Conservation (phyloP, 1,284 basidiomycete species). For the Microbotryum scabiosae region DNA sequence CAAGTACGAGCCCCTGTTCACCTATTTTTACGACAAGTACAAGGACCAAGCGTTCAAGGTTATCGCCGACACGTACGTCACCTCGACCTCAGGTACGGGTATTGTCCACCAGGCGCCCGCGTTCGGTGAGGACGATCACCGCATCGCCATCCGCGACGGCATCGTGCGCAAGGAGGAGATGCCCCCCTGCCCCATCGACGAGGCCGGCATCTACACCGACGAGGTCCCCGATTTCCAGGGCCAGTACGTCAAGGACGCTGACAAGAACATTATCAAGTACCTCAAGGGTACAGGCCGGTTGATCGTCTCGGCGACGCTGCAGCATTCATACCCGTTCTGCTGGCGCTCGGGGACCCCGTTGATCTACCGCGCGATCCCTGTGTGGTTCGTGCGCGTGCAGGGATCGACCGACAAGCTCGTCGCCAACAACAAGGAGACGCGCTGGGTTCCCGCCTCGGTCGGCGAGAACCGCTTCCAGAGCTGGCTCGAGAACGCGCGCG, state of each 20-base stretch:
- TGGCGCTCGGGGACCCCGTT: constrained; percentile 95
- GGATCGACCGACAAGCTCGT: constrained; percentile 78
- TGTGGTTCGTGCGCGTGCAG: constrained; percentile 90
- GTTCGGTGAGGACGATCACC: constrained; percentile 98
- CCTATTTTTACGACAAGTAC: constrained; percentile 94
- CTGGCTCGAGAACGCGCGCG: constrained; percentile 94
- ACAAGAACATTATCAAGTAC: constrained; percentile 87
- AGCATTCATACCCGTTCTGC: constrained; percentile 94
- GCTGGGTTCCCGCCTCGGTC: constrained; percentile 84
- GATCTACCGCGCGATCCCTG: constrained; percentile 91
- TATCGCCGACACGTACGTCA: constrained; percentile 86
- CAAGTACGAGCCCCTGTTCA: constrained; percentile 92
- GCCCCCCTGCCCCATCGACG: constrained; percentile 94
- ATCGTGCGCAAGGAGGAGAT: constrained; percentile 76
- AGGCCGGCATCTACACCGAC: constrained; percentile 74
- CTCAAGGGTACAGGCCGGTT: constrained; percentile 81
- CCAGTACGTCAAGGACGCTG: constrained; percentile 89
- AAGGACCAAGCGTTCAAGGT: constrained; percentile 88
- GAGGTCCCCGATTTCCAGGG: constrained; percentile 87
- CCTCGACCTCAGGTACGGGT: constrained; percentile 86
- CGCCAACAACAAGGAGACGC: constrained; percentile 78
- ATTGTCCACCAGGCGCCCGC: constrained; percentile 98
- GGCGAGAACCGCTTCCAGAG: constrained; percentile 92
- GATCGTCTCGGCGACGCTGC: constrained; percentile 76
- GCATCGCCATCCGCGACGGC: constrained; percentile 75